A percentile compares a stretch with the other conserved stretches of the same genome.
Evolutionary conservation across 257 asterid genomes (phyloP).

Genomic region (Thymus mandschuricus): DNA sequence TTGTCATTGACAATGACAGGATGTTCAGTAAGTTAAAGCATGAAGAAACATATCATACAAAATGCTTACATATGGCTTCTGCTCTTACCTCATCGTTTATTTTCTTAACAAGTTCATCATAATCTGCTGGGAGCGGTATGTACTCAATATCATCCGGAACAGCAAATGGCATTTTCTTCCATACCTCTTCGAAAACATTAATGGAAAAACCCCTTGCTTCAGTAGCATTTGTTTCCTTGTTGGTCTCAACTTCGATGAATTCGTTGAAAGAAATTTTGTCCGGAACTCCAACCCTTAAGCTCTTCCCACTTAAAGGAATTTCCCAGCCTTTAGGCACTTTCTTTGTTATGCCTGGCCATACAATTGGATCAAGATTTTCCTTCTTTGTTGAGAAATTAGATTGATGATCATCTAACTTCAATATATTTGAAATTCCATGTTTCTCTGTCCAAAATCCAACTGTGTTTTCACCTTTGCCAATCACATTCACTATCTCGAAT

Average conservation of each 20-base stretch:
- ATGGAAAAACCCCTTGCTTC: slow-evolving; percentile 47
- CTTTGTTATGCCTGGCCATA: slow-evolving; percentile 51
- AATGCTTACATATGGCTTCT: background rate
- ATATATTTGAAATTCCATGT: slow-evolving; percentile 35
- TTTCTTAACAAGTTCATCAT: slow-evolving; percentile 42
- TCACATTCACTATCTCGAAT: slow-evolving; percentile 49
- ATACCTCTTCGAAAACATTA: slow-evolving; percentile 43
- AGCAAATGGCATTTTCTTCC: slow-evolving; percentile 38
- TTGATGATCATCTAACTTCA: slow-evolving; percentile 10
- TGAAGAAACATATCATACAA: background rate
- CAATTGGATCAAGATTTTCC: slow-evolving; percentile 37
- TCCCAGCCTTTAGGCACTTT: slow-evolving; percentile 47
- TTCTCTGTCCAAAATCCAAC: slow-evolving; percentile 51
- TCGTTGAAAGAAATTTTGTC: slow-evolving; percentile 33
- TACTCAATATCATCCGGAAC: slow-evolving; percentile 35
- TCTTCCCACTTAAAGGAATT: slow-evolving; percentile 42
- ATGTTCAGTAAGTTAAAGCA: slow-evolving; percentile 1
- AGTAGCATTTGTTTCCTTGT: slow-evolving; percentile 30
- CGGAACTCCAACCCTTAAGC: slow-evolving; percentile 49
- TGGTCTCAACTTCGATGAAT: slow-evolving; percentile 39
- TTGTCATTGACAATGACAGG: background rate
- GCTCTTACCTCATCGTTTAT: slow-evolving; percentile 24
- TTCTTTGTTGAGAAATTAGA: slow-evolving; percentile 22
- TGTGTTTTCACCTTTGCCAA: slow-evolving; percentile 31
- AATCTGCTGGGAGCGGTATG: slow-evolving; percentile 25